A percentile compares a stretch with the other conserved stretches of the same genome.
These are phyloP conservation scores for Tricholoma sp. DNA, from an alignment of 768 basidiomycete genomes.

Conservation along the genomic window DNA sequence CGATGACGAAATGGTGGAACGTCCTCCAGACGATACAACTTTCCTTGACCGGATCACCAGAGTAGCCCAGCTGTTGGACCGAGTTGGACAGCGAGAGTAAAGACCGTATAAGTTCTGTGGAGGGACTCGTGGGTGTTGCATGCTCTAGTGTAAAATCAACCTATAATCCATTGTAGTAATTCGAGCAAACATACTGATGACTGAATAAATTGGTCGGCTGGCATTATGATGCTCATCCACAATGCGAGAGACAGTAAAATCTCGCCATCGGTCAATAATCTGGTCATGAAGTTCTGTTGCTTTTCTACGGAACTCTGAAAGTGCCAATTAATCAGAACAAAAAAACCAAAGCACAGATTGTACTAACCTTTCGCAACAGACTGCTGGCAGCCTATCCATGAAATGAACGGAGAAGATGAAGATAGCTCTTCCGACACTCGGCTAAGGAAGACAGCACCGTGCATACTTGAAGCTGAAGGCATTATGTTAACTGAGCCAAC, in stretches of 20 bases:
- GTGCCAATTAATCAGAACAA: background rate
- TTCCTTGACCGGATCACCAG: slow-evolving; percentile 31
- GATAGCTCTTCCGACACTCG: slow-evolving; percentile 46
- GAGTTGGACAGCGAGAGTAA: slow-evolving; percentile 49
- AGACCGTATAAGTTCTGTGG: slow-evolving; percentile 48
- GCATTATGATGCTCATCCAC: slow-evolving; percentile 21
- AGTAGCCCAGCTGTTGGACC: slow-evolving; percentile 51
- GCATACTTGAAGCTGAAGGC: slow-evolving; percentile 20
- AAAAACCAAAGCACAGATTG: background rate
- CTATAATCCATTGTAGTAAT: background rate
- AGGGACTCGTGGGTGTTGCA: slow-evolving; percentile 35
- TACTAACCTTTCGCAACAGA: slow-evolving; percentile 21
- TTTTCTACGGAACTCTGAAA: slow-evolving; percentile 46
- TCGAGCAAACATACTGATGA: slow-evolving; percentile 18
- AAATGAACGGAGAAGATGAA: slow-evolving; percentile 37
- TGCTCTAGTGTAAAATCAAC: slow-evolving; percentile 2
- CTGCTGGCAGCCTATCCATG: slow-evolving; percentile 37
- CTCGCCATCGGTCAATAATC: slow-evolving; percentile 52
- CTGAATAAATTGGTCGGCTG: slow-evolving; percentile 11
- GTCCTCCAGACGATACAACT: slow-evolving; percentile 32
- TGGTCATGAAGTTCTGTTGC: slow-evolving; percentile 36
- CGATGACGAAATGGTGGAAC: slow-evolving; percentile 33
- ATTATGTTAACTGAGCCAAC: slow-evolving; percentile 6
- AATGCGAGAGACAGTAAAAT: slow-evolving; percentile 31
- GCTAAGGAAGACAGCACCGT: slow-evolving; percentile 41